These are phyloP conservation scores for Solanum acaule DNA, from an alignment of 257 asterid species.

Conservation along the genomic window DNA sequence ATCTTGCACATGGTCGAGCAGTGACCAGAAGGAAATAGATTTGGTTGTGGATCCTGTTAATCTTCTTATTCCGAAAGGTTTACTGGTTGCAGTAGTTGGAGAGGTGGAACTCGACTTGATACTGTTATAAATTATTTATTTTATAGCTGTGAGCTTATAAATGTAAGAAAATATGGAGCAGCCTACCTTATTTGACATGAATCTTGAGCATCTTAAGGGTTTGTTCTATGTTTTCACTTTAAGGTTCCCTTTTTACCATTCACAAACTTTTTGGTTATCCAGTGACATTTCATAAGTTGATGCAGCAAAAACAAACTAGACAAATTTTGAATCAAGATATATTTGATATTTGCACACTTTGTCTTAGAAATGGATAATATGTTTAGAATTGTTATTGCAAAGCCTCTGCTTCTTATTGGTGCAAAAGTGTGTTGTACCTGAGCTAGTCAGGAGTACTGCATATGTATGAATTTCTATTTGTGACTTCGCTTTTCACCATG, in stretches of 20 bases:
- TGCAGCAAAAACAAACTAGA: not conserved
- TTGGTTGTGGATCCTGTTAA: constrained; percentile 48
- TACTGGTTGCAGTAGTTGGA: constrained; percentile 72
- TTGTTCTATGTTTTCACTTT: not conserved
- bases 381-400: not conserved
- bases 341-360: not conserved
- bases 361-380: not conserved
- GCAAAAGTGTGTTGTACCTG: not conserved
- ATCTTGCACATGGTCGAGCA: constrained; percentile 80
- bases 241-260: not conserved
- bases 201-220: not conserved
- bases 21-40: constrained; percentile 42
- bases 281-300: not conserved
- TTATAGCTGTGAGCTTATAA: not conserved
- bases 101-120: constrained; percentile 39
- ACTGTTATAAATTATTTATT: not conserved
- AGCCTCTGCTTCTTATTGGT: not conserved
- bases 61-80: constrained; percentile 59
- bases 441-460: not conserved
- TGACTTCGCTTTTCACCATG: not conserved
- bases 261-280: not conserved
- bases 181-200: not conserved
- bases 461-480: not conserved
- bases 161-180: not conserved
- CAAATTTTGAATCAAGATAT: not conserved